Evolutionary conservation across 371 early-diverging fungal genomes (phyloP).

Genomic region (Mortierella sp.): DNA sequence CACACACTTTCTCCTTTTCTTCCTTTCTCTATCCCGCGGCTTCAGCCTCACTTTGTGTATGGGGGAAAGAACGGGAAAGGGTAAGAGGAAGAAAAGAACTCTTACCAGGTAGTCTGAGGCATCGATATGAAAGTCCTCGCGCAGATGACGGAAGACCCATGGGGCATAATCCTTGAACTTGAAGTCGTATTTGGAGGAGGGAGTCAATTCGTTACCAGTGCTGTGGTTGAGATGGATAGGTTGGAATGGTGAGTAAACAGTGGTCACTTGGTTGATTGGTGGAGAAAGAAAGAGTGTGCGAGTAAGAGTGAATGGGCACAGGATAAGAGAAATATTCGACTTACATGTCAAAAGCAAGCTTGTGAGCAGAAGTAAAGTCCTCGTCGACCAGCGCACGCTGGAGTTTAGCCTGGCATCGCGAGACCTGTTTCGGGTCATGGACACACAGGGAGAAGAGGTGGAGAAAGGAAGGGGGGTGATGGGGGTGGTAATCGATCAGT

Average conservation of each 20-base stretch:
- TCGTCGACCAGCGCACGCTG: slow-evolving; percentile 72
- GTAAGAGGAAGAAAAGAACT: no score
- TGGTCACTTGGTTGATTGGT: background rate
- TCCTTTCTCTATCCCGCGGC: background rate
- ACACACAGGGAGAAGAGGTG: background rate
- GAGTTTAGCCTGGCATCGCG: slow-evolving; percentile 88
- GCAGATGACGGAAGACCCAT: slow-evolving; percentile 93
- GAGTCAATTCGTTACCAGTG: slow-evolving; percentile 94
- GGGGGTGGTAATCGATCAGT: no score
- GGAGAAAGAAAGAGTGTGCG: background rate
- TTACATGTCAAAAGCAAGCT: slow-evolving; percentile 92
- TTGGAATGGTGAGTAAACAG: background rate
- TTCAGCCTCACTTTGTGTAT: background rate
- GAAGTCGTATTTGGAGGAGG: slow-evolving; percentile 94
- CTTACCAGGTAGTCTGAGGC: slow-evolving; percentile 94
- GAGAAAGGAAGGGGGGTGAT: no score
- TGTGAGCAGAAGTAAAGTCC: slow-evolving; percentile 91
- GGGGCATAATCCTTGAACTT: slow-evolving; percentile 99
- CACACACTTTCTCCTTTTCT: background rate
- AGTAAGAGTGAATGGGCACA: background rate
- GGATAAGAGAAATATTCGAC: slow-evolving; percentile 15
- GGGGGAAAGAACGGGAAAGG: background rate
- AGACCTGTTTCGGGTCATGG: slow-evolving; percentile 56
- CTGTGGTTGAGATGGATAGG: slow-evolving; percentile 42
- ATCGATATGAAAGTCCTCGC: slow-evolving; percentile 91